phyloP scores from a whole-genome alignment of 2,329 filamentous ascomycete genomes.

The Stachybotrys echinatus region DNA sequence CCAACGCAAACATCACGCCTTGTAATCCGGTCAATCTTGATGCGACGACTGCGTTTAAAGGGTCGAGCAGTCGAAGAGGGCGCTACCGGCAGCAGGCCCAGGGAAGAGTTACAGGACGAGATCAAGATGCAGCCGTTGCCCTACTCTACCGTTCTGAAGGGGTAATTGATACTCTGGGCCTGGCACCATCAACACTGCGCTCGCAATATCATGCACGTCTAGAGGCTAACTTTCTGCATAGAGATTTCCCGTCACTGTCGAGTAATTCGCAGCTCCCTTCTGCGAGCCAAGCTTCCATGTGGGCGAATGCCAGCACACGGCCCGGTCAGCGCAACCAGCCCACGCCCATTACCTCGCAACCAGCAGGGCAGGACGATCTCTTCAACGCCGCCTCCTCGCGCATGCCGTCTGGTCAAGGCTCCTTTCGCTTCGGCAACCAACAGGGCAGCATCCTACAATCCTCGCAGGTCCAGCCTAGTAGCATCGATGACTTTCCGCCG shows the following conservation, averaged over 20 bases:
- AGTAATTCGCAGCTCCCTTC: constrained; percentile 52
- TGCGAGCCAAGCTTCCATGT: constrained; percentile 45
- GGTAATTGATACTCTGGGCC: constrained; percentile 10
- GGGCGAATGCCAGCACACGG: constrained; percentile 45
- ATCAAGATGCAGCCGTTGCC: constrained; percentile 5
- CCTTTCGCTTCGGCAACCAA: constrained; percentile 47
- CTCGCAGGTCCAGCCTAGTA: constrained; percentile 41
- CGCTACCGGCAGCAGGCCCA: no score
- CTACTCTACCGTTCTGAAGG: constrained; percentile 26
- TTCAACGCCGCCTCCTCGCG: constrained; percentile 37
- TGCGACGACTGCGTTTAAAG: background rate
- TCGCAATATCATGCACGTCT: background rate
- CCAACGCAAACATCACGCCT: background rate
- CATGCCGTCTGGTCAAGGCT: constrained; percentile 33
- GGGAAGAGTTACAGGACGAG: background rate
- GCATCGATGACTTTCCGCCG: constrained; percentile 58
- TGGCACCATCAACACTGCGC: background rate
- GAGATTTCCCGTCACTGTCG: constrained; percentile 62
- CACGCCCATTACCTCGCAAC: constrained; percentile 46
- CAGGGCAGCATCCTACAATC: constrained; percentile 37
- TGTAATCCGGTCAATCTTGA: background rate
- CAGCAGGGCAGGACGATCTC: constrained; percentile 42
- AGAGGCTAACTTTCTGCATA: constrained; percentile 20
- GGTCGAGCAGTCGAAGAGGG: background rate
- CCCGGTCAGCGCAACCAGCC: constrained; percentile 46